These are phyloP conservation scores for Nyctanthes arbortristis DNA, from an alignment of 257 asterid species.

Conservation along the genomic window DNA sequence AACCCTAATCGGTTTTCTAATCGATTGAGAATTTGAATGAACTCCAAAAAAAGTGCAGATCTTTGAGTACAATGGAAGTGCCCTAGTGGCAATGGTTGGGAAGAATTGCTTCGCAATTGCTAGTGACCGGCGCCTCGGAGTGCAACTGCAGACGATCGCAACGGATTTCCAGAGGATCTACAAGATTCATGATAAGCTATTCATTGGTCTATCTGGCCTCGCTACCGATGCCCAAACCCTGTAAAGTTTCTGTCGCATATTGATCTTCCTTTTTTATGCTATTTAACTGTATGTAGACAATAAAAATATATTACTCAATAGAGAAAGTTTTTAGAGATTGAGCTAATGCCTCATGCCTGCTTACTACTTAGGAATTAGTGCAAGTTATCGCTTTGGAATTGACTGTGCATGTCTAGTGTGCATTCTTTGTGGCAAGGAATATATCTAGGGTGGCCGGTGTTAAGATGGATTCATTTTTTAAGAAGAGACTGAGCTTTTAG, in stretches of 20 bases:
- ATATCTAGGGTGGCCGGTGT: not conserved
- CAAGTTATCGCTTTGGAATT: not conserved
- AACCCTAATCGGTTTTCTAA: conserved; percentile 16
- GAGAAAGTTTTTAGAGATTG: conserved; percentile 16
- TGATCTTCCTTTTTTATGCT: no score
- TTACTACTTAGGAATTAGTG: not conserved
- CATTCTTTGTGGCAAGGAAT: not conserved
- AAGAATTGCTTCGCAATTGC: conserved; percentile 95
- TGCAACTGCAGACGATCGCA: conserved; percentile 87
- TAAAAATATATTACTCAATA: conserved; percentile 2
- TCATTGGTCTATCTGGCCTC: conserved; percentile 84
- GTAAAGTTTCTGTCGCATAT: conserved; percentile 33
- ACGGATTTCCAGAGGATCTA: conserved; percentile 84
- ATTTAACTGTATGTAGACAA: conserved; percentile 7
- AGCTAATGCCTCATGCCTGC: not conserved
- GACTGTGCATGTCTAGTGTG: not conserved
- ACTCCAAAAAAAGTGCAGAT: conserved; percentile 47
- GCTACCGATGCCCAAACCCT: conserved; percentile 90
- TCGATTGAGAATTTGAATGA: conserved; percentile 6
- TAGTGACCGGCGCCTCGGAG: conserved; percentile 90
- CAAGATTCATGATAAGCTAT: conserved; percentile 77
- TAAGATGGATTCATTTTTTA: not conserved
- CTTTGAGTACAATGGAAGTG: conserved; percentile 98
- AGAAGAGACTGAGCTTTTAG: not conserved
- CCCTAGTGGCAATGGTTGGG: conserved; percentile 94